These are phyloP conservation scores for Talaromyces marneffei DNA, from an alignment of 2,329 filamentous ascomycete species.

Conservation along the genomic window DNA sequence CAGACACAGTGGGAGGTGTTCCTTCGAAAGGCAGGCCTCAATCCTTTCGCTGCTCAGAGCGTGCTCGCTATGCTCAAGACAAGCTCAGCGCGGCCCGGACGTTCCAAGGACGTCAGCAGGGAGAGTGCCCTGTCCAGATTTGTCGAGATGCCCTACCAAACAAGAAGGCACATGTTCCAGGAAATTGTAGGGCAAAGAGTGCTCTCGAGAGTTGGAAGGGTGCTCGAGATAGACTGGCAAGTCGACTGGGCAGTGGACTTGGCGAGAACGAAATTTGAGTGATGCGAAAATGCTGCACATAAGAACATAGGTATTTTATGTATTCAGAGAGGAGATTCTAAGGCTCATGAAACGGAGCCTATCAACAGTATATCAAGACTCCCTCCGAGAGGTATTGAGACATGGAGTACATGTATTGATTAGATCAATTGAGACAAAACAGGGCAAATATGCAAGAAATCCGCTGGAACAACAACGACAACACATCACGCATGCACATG, in stretches of 20 bases:
- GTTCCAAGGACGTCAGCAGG: background rate
- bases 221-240: conserved; percentile 50
- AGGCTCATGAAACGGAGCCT: background rate
- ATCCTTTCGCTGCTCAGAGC: conserved; percentile 65
- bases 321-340: conserved; percentile 15
- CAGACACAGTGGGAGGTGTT: conserved; percentile 66
- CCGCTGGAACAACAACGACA: conserved; percentile 14
- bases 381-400: background rate
- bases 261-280: background rate
- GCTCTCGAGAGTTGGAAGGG: conserved; percentile 46
- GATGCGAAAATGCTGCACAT: background rate
- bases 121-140: conserved; percentile 46
- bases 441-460: conserved; percentile 14
- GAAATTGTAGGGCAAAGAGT: conserved; percentile 52
- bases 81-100: conserved; percentile 7
- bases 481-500: conserved; percentile 15
- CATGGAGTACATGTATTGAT: conserved; percentile 6
- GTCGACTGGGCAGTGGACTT: conserved; percentile 22
- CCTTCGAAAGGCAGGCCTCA: conserved; percentile 60
- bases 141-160: conserved; percentile 49
- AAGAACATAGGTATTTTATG: background rate
- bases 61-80: conserved; percentile 42
- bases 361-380: background rate
- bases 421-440: background rate
- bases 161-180: conserved; percentile 49